These are phyloP conservation scores for Scedosporium dehoogii DNA, from an alignment of 2,329 filamentous ascomycete species.

Conservation along the genomic window DNA sequence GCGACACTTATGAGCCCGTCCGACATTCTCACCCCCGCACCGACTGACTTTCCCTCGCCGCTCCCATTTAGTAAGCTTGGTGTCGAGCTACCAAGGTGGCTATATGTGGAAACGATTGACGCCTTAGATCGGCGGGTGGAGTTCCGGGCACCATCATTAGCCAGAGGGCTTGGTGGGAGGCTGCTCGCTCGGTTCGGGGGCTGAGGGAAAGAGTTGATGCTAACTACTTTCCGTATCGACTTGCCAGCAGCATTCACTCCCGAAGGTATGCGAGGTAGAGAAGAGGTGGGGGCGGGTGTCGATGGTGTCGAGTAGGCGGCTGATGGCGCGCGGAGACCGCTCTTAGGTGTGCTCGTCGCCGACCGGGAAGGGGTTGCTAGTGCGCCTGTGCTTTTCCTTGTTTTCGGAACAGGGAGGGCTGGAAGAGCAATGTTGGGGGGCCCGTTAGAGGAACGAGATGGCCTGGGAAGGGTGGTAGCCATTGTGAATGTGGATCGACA, in stretches of 20 bases:
- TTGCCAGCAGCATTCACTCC: conserved; percentile 52
- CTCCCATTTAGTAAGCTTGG: conserved; percentile 73
- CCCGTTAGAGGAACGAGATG: conserved; percentile 56
- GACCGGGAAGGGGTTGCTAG: conserved; percentile 32
- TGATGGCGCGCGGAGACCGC: conserved; percentile 50
- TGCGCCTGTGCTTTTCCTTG: conserved; percentile 53
- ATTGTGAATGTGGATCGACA: conserved; percentile 24
- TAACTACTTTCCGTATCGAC: conserved; percentile 75
- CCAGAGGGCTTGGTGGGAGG: conserved; percentile 52
- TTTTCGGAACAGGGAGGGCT: conserved; percentile 62
- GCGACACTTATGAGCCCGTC: conserved; percentile 68
- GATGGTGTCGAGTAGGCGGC: conserved; percentile 39
- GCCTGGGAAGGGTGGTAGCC: conserved; percentile 55
- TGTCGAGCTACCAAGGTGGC: conserved; percentile 39
- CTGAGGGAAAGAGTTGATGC: conserved; percentile 88
- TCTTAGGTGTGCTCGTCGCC: conserved; percentile 41
- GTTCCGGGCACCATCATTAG: conserved; percentile 31
- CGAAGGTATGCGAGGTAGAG: conserved; percentile 44
- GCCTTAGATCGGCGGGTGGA: conserved; percentile 44
- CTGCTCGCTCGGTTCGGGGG: conserved; percentile 59
- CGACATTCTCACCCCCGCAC: conserved; percentile 53
- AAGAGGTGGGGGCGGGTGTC: conserved; percentile 42
- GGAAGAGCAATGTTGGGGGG: conserved; percentile 65
- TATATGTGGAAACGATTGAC: conserved; percentile 41
- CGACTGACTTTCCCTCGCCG: conserved; percentile 66